Evolutionary conservation across 108 stramenopile genomes (phyloP).

Genomic region (Nannochloropsis salina): DNA sequence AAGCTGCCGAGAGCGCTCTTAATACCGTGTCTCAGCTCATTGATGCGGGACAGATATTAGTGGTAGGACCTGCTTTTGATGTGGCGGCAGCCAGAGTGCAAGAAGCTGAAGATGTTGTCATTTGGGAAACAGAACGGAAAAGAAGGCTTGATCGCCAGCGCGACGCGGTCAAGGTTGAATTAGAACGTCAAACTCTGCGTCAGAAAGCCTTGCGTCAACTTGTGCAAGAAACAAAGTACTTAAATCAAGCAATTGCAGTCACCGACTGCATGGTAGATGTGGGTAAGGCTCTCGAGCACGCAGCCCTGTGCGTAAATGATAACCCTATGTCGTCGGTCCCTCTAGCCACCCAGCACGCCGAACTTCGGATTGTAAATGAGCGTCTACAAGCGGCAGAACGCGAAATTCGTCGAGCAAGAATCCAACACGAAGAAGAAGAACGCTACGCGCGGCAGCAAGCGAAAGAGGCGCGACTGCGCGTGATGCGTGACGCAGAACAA

Average conservation of each 20-base stretch:
- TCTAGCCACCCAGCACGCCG: background rate
- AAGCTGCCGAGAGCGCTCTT: background rate
- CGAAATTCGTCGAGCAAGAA: background rate
- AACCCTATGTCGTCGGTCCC: background rate
- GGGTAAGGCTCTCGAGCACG: background rate
- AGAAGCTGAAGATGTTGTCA: background rate
- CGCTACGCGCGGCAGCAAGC: slow-evolving; percentile 15
- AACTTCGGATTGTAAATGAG: background rate
- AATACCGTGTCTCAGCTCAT: background rate
- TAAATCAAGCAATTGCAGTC: background rate
- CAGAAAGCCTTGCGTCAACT: background rate
- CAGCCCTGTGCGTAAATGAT: background rate
- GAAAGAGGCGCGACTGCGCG: background rate
- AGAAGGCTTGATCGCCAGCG: background rate
- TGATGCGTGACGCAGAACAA: background rate
- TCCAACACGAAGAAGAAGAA: slow-evolving; percentile 2
- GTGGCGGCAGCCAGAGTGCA: background rate
- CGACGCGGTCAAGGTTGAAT: background rate
- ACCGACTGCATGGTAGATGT: slow-evolving; percentile 15
- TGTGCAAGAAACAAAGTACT: background rate
- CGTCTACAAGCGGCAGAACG: background rate
- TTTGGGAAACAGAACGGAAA: background rate
- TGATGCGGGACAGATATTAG: no score
- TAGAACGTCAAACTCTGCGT: background rate
- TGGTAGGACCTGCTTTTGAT: slow-evolving; percentile 7